Evolutionary conservation across 768 basidiomycete species (phyloP), one percentile per base, ranked within the genome.

Genomic region (Pulveroboletus sp.): DNA sequence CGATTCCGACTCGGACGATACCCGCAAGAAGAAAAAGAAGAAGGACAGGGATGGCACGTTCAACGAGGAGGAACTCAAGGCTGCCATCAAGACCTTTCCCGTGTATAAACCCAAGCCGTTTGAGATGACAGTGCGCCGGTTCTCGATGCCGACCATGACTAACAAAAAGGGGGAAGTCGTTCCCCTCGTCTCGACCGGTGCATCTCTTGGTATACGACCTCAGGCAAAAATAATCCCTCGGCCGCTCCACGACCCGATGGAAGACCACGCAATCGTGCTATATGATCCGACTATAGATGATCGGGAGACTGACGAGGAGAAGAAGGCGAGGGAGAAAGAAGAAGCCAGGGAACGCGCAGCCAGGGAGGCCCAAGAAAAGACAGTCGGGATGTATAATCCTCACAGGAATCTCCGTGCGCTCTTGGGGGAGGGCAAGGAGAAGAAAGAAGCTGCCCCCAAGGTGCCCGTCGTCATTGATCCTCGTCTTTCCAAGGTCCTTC

Each of bases 401-500:
- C 95, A 99, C 72, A 96, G 93, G 76, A 94, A 85, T 62, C 69
- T 99, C 56, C 85, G 83, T 63, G 74, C 80, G 46, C 69, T 93
- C 51, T 73, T 92, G 10, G 92, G 90, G 17, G 82, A 89, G 62
- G 79, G 77, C 19, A 79, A 76, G 56, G 79, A 79, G 59, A 81
- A 82, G 73, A 86, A 85, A 63, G 76, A 77, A 53, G 74, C 77
- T 46, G 69, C 72, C 17, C 73, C 77, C 13, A 98, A 96, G 68
- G 92, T 99, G 4, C 88, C 95, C 3, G 95, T 99, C 11, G 96
- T 99, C 32, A 96, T 99, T 36, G 95, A 97, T 63, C 95, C 95
- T 5, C 76, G 79, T 32, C 71, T 99, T 30, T 71, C 79, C 29
- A 95, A 91, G 65, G 89, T 95, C 16, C 77, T 99, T 23, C 81